A percentile compares a stretch with the other conserved stretches of the same genome.
These are phyloP conservation scores for Colletotrichum tamarilloi DNA, from an alignment of 2,329 filamentous ascomycete species.

Conservation along the genomic window DNA sequence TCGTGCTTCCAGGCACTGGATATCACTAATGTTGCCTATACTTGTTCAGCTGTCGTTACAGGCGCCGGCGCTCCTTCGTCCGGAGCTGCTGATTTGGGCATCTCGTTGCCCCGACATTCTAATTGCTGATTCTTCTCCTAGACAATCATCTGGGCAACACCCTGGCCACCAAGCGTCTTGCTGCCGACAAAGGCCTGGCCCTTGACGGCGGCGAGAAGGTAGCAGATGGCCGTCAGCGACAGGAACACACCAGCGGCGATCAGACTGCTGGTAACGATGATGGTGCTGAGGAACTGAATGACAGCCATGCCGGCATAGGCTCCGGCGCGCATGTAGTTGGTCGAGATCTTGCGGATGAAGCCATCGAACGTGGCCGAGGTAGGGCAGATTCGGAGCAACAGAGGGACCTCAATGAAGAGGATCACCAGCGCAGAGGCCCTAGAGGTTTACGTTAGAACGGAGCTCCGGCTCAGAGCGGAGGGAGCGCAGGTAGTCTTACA, in stretches of 20 bases:
- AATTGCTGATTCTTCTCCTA: conserved; percentile 53
- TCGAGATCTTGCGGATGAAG: conserved; percentile 91
- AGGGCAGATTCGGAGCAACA: conserved; percentile 96
- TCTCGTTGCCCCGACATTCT: not conserved
- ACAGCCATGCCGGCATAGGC: conserved; percentile 86
- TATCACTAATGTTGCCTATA: conserved; percentile 24
- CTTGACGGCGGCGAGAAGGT: conserved; percentile 81
- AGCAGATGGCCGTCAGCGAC: conserved; percentile 81
- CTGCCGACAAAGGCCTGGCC: conserved; percentile 89
- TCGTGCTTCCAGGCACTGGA: conserved; percentile 33
- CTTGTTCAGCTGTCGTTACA: conserved; percentile 2
- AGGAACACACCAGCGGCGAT: conserved; percentile 89
- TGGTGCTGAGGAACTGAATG: conserved; percentile 86
- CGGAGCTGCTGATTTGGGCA: not conserved
- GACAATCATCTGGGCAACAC: conserved; percentile 98
- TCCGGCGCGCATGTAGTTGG: conserved; percentile 94
- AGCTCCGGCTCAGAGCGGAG: not conserved
- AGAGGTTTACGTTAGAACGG: conserved; percentile 1
- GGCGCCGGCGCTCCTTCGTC: not conserved
- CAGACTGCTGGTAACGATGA: conserved; percentile 73
- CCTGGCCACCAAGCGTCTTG: conserved; percentile 94
- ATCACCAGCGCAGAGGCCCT: conserved; percentile 80
- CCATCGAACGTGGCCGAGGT: conserved; percentile 90
- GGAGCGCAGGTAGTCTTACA: conserved; percentile 56
- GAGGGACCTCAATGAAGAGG: conserved; percentile 89